Evolutionary conservation across 1,284 basidiomycete genomes (phyloP).

Genomic region (Ceratobasidium sp.): DNA sequence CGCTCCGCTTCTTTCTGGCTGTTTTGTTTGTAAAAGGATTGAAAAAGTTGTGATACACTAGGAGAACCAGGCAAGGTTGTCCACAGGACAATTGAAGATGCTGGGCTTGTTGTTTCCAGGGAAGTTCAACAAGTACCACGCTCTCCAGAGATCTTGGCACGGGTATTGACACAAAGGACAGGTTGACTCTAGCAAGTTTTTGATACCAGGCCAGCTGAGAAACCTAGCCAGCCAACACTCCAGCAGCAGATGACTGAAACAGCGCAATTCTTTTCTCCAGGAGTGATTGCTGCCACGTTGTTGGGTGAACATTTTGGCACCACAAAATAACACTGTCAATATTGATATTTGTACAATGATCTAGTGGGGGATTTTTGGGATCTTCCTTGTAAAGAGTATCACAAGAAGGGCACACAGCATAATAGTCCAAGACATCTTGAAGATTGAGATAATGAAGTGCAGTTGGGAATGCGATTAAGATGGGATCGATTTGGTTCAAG

Average conservation of each 20-base stretch:
- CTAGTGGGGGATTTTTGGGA: not conserved
- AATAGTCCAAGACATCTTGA: not conserved
- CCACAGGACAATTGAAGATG: conserved; percentile 48
- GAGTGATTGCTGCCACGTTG: not conserved
- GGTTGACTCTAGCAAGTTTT: conserved; percentile 19
- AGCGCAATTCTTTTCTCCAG: not conserved
- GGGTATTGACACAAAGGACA: not conserved
- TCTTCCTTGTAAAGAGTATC: not conserved
- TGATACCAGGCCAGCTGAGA: conserved; percentile 26
- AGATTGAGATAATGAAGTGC: not conserved
- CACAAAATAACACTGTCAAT: not conserved
- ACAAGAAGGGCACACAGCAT: not conserved
- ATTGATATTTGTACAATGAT: not conserved
- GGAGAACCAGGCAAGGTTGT: conserved; percentile 54
- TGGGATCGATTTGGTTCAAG: not conserved
- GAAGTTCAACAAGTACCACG: conserved; percentile 53
- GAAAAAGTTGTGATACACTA: conserved; percentile 60
- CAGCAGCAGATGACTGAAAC: conserved; percentile 19
- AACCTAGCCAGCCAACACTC: conserved; percentile 21
- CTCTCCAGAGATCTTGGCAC: conserved; percentile 55
- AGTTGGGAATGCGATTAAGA: no score
- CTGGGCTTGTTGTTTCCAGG: conserved; percentile 50
- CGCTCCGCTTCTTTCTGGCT: conserved; percentile 55
- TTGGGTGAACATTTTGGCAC: not conserved
- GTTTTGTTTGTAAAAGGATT: conserved; percentile 58